phyloP scores from a whole-genome alignment of 148 eudicot species.

The Silene uniflora region DNA sequence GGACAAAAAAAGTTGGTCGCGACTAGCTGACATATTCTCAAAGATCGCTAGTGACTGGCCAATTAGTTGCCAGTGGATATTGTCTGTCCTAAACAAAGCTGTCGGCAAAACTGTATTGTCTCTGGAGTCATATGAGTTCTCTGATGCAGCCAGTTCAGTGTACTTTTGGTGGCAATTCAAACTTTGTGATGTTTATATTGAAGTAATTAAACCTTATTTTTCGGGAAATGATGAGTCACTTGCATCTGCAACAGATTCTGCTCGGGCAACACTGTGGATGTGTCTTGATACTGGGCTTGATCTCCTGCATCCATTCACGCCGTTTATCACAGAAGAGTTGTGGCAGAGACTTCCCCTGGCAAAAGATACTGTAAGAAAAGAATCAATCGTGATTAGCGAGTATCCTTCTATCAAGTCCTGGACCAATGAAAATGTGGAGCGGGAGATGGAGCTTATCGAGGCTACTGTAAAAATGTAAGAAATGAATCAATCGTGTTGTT shows the following conservation, averaged over 20 bases:
- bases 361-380: slow-evolving; percentile 49
- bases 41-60: too few relatives aligned
- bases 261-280: slow-evolving; percentile 76
- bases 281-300: slow-evolving; percentile 84
- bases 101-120: slow-evolving; percentile 60
- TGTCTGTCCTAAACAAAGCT: too few relatives aligned
- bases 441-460: slow-evolving; percentile 70
- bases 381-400: slow-evolving; percentile 69
- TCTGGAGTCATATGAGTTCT: slow-evolving; percentile 73
- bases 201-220: slow-evolving; percentile 82
- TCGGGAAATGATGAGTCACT: slow-evolving; percentile 38
- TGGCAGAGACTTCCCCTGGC: slow-evolving; percentile 96
- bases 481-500: too few relatives aligned
- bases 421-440: slow-evolving; percentile 62
- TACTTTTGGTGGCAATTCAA: slow-evolving; percentile 95
- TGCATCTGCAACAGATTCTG: slow-evolving; percentile 51
- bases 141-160: slow-evolving; percentile 84
- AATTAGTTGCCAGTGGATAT: too few relatives aligned
- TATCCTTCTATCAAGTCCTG: slow-evolving; percentile 78
- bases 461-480: slow-evolving; percentile 63
- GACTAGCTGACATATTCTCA: too few relatives aligned
- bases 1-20: too few relatives aligned
- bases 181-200: slow-evolving; percentile 83
- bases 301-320: slow-evolving; percentile 94
- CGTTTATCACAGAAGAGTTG: slow-evolving; percentile 85